Evolutionary conservation across 2,329 filamentous ascomycete genomes (phyloP), one percentile per base, ranked within the genome.

Genomic region (Lachnellula suecica): DNA sequence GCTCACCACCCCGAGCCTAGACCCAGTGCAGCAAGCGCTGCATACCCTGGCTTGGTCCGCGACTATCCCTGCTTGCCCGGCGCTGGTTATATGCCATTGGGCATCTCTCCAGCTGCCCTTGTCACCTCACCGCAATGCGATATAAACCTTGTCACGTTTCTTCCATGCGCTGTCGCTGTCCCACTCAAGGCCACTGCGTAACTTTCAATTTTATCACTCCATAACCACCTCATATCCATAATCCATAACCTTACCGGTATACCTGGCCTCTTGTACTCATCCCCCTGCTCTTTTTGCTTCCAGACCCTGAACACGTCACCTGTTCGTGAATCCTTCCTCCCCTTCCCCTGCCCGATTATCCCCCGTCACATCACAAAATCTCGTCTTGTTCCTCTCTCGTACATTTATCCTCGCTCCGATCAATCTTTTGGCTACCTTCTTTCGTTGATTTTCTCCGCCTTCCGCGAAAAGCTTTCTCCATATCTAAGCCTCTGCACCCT

Each of bases 381-480:
- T 29, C 40, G 44, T 37, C 29, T 38, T 19, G 27, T 23, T 44
- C 44, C 37, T 31, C 34, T 44, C 50, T 47, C 46, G 54, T 53
- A 45, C 52, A 49, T 59, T 59, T 56, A 61, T 62, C 63, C 63
- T 66, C 60, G 61, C 60, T 66, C 61, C 50, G 65, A 66, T 65
- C 63, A 55, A 45, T 61, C 50, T 56, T 56, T 44, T 47, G 47
- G 47, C 49, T 47, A 29, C 38, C 58, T 51, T 40, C 44, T 61
- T 60, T 56, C 47, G 49, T 52, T 57, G 31, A 41, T 60, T 52
- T 61, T 59, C 53, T 63, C 63, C 60, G 58, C 59, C 49, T 57
- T 49, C 49, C 48, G 50, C 40, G 23, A 47, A 42, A 57, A 49
- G 44, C 37, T 54, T 52, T 47, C 37, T 34, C 23, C n/a, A 45